These are phyloP conservation scores for Mortierella hygrophila DNA, from an alignment of 192 early-diverging fungal genomes.

Conservation along the genomic window DNA sequence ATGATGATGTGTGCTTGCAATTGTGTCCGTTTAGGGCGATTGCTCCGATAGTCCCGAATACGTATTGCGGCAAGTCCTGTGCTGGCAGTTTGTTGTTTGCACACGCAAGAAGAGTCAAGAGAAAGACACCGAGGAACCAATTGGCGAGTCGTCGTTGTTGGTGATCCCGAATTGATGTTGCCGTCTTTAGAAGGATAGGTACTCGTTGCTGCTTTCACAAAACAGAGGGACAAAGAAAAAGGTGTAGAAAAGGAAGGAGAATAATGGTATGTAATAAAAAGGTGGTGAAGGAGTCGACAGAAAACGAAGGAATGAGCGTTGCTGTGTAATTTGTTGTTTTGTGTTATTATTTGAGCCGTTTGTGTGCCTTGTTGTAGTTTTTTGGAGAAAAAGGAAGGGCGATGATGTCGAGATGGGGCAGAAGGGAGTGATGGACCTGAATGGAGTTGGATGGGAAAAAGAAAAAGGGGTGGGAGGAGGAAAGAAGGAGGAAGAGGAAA, in stretches of 20 bases:
- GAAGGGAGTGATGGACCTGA: background rate
- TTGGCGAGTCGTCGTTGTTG: background rate
- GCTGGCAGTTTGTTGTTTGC: background rate
- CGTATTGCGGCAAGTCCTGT: background rate
- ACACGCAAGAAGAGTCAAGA: background rate
- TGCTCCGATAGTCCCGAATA: conserved; percentile 1
- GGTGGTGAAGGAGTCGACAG: background rate
- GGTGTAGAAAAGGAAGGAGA: background rate
- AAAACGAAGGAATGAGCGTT: background rate
- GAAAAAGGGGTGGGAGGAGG: background rate
- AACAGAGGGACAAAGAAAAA: background rate
- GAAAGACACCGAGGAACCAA: background rate
- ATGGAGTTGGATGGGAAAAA: background rate
- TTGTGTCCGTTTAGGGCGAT: conserved; percentile 3
- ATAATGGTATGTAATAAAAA: background rate
- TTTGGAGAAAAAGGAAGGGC: too few species aligned
- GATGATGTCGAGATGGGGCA: background rate
- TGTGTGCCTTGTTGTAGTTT: background rate
- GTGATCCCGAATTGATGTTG: background rate
- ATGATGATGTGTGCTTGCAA: background rate
- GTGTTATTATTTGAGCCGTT: background rate
- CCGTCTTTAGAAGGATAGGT: background rate
- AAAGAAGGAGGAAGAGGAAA: background rate
- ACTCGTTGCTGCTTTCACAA: background rate
- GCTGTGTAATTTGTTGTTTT: conserved; percentile 1